These are phyloP conservation scores for Luffa aegyptiaca DNA, from an alignment of 306 rosid genomes.

Conservation along the genomic window DNA sequence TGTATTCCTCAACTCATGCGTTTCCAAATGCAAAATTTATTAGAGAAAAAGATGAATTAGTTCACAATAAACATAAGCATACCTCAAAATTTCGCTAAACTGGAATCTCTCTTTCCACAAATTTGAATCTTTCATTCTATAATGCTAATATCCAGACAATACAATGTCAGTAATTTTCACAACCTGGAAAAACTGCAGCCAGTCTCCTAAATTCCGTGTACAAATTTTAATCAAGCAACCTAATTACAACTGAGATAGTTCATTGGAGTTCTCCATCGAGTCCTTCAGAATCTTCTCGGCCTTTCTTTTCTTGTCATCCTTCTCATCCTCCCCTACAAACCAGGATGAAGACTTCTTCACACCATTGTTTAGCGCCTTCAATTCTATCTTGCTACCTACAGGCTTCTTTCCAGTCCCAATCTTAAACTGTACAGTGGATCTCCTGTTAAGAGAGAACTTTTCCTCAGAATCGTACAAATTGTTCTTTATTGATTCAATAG, in stretches of 20 bases:
- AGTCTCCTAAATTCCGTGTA: slow-evolving; percentile 60
- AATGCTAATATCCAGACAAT: slow-evolving; percentile 41
- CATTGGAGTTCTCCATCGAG: slow-evolving; percentile 59
- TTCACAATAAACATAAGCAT: slow-evolving; percentile 39
- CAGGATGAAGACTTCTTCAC: slow-evolving; percentile 30
- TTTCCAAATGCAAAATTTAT: not conserved
- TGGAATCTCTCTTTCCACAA: slow-evolving; percentile 34
- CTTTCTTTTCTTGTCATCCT: slow-evolving; percentile 66
- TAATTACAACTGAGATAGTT: slow-evolving; percentile 66
- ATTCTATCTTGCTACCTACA: slow-evolving; percentile 32
- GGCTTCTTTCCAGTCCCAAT: slow-evolving; percentile 50
- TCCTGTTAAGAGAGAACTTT: slow-evolving; percentile 28
- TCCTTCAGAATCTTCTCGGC: slow-evolving; percentile 73
- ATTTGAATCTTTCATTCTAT: slow-evolving; percentile 45
- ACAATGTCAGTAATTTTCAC: slow-evolving; percentile 30
- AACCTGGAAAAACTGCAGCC: slow-evolving; percentile 47
- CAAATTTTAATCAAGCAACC: slow-evolving; percentile 42
- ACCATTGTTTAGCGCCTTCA: slow-evolving; percentile 28
- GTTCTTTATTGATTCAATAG: slow-evolving; percentile 60
- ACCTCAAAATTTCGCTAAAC: slow-evolving; percentile 54
- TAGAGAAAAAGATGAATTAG: not conserved
- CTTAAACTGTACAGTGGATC: slow-evolving; percentile 57
- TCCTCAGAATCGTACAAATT: slow-evolving; percentile 27
- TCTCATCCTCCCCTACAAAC: slow-evolving; percentile 47
- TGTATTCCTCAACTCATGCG: slow-evolving; percentile 25